Percentiles rank a stretch among this genome's conserved stretches.
phyloP scores from a whole-genome alignment of 129 eudicot genomes.

The Flaveria robusta region DNA sequence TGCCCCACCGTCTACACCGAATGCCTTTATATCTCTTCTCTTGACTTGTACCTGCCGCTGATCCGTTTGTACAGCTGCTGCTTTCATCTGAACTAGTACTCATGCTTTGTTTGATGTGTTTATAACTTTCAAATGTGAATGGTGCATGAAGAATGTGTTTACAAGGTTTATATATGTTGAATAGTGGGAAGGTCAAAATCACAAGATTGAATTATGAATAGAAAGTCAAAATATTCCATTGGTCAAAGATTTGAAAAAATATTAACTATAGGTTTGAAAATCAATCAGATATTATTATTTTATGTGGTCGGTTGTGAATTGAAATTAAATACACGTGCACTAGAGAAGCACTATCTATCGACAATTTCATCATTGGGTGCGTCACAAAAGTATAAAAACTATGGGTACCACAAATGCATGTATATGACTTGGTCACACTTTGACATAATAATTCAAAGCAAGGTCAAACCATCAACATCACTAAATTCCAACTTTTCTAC shows the following conservation, averaged over 20 bases:
- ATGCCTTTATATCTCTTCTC: constrained; percentile 54
- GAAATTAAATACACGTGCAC: constrained; percentile 11
- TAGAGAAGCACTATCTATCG: background rate
- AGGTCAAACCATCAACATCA: constrained; percentile 8
- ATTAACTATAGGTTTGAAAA: background rate
- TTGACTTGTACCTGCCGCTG: constrained; percentile 12
- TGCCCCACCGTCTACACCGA: constrained; percentile 67
- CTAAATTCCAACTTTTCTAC: background rate
- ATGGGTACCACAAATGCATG: constrained; percentile 8
- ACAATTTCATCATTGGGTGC: constrained; percentile 33
- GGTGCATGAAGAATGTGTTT: constrained; percentile 10
- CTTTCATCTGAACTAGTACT: constrained; percentile 54
- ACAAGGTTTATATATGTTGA: constrained; percentile 48
- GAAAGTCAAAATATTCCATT: constrained; percentile 38
- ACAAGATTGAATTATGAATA: background rate
- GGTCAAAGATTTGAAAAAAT: constrained; percentile 35
- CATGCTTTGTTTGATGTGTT: constrained; percentile 26
- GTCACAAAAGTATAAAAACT: constrained; percentile 24
- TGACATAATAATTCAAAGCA: constrained; percentile 17
- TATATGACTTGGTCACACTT: constrained; percentile 31
- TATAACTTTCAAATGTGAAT: background rate
- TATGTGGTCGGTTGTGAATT: constrained; percentile 15
- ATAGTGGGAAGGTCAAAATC: constrained; percentile 23
- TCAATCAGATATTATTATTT: background rate
- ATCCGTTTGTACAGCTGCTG: background rate